A percentile compares a stretch with the other conserved stretches of the same genome.
Conservation (phyloP, 768 basidiomycete species). For the Coprinellus micaceus region DNA sequence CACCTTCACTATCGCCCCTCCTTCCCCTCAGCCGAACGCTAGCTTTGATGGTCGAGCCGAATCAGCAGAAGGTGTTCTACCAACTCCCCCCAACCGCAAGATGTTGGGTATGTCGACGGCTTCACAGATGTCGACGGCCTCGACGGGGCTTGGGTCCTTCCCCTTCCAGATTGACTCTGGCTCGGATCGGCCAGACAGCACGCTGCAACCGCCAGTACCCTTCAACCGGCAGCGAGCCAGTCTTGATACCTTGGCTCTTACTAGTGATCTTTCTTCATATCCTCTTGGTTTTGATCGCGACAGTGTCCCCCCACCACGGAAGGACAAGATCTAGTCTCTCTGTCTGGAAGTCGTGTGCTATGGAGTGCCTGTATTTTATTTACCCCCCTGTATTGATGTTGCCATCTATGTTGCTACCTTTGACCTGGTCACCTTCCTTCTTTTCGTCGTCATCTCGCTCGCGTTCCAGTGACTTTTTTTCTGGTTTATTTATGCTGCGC, state of each 20-base stretch:
- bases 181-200: constrained; percentile 28
- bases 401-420: background rate
- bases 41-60: constrained; percentile 25
- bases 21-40: constrained; percentile 60
- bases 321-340: constrained; percentile 6
- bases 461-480: background rate
- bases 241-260: constrained; percentile 80
- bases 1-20: constrained; percentile 35
- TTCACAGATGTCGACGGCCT: constrained; percentile 74
- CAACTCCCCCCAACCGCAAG: constrained; percentile 56
- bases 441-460: background rate
- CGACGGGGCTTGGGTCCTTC: constrained; percentile 80
- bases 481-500: constrained; percentile 1
- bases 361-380: background rate
- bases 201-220: constrained; percentile 25
- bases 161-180: constrained; percentile 83
- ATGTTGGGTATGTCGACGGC: constrained; percentile 69
- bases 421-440: constrained; percentile 3
- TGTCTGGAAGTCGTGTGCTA: background rate
- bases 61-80: constrained; percentile 29
- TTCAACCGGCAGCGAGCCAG: constrained; percentile 68
- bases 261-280: constrained; percentile 79
- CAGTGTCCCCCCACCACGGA: constrained; percentile 28
- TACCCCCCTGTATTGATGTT: constrained; percentile 5
- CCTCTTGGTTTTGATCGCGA: constrained; percentile 70